Percentiles rank a stretch among this genome's conserved stretches.
These are phyloP conservation scores for Beauveria sp. DNA, from an alignment of 2,329 filamentous ascomycete species.

Conservation along the genomic window DNA sequence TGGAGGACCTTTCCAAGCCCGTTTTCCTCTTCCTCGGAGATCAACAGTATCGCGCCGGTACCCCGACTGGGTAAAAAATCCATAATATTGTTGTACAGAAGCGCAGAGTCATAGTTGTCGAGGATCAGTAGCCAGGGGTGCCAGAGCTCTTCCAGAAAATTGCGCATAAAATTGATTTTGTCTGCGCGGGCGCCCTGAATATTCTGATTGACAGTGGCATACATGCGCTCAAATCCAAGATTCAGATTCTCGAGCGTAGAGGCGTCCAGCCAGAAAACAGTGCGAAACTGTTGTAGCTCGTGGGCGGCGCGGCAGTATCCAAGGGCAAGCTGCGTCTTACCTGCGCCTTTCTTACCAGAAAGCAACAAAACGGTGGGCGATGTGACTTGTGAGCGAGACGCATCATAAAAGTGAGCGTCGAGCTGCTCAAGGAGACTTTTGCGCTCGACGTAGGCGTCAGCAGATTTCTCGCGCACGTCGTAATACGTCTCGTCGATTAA, in stretches of 20 bases:
- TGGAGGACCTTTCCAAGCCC: slow-evolving; percentile 1
- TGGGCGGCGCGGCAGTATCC: slow-evolving; percentile 3
- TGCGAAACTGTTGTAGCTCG: slow-evolving; percentile 7
- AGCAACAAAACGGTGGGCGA: slow-evolving; percentile 1
- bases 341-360: background rate
- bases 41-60: background rate
- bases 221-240: slow-evolving; percentile 6
- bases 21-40: slow-evolving; percentile 2
- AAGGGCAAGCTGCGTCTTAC: slow-evolving; percentile 7
- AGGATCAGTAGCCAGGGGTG: slow-evolving; percentile 5
- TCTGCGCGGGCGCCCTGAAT: background rate
- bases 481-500: background rate
- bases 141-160: slow-evolving; percentile 3
- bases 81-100: slow-evolving; percentile 7
- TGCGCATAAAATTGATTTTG: background rate
- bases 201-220: background rate
- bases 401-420: background rate
- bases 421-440: background rate
- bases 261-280: slow-evolving; percentile 5
- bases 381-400: background rate
- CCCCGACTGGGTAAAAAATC: slow-evolving; percentile 2
- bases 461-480: slow-evolving; percentile 2
- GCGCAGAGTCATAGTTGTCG: slow-evolving; percentile 6
- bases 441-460: background rate
- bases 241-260: slow-evolving; percentile 7